Base-by-base conservation (phyloP, 2,329 filamentous ascomycete species). In the Fusarium setosum region DNA sequence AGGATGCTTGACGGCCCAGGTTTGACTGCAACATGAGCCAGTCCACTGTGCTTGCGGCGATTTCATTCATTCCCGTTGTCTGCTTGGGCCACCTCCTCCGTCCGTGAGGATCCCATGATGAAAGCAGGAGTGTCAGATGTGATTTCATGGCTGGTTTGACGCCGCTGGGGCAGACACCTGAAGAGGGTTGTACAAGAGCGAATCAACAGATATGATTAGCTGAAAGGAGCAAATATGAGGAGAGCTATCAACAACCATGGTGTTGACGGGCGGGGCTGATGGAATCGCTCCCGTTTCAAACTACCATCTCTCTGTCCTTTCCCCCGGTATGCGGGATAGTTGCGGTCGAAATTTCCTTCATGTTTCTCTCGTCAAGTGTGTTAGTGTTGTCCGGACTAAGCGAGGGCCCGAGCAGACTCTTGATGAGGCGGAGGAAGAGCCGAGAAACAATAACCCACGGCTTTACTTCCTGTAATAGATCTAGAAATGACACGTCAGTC, bases 391-490 rank as follows among this genome's bases (percentile, higher is more conserved):
- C 54, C 20, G 6, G 31, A 40, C 12, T 31, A 54, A 53, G 47
- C 41, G 65, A 68, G 23, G 23, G 24, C 47, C 41, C 26, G 35
- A n/a, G 15, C 50, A 32, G 10, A 48, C n/a, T 50, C 23, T 21
- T 50, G 11, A 31, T 35, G 26, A 45, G 52, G 60, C 35, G 49
- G 53, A 51, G 57, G 55, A 21, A 51, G 37, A 26, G 13, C 52
- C 34, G 34, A 26, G 38, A 26, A 35, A 26, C 23, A n/a, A 34
- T 20, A 23, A 52, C 61, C 24, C 34, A 26, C 55, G 34, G 21
- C 9, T 34, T 77, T 77, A 87, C 72, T 87, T 87, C 62, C 84
- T 77, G 76, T 87, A 87, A 69, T 86, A 87, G 68, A 87, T 83
- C 84, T 84, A 69, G 56, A 70, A 35, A 65, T 50, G 64, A 55